phyloP scores from a whole-genome alignment of 306 rosid genomes.

The Hippophae rhamnoides region DNA sequence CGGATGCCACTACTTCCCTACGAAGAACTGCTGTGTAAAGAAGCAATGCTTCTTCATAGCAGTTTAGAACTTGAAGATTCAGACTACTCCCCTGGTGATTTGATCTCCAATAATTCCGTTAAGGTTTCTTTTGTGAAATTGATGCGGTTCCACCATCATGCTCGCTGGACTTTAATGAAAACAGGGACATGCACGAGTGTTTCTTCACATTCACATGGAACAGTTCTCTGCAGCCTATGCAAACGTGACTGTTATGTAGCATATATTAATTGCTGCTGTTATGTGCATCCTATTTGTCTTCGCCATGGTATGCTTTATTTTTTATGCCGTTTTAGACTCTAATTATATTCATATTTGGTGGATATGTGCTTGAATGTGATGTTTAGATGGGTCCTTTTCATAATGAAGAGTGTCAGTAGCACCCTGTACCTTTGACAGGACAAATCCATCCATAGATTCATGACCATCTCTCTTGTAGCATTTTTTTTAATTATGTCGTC shows the following conservation, averaged over 20 bases:
- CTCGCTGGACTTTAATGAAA: constrained; percentile 69
- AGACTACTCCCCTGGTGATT: constrained; percentile 40
- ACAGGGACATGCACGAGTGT: constrained; percentile 45
- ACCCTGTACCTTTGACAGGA: too few relatives aligned
- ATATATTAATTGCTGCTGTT: constrained; percentile 66
- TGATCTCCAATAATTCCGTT: constrained; percentile 35
- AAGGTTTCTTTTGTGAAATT: constrained; percentile 62
- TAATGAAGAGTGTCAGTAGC: too few relatives aligned
- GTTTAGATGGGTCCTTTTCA: too few relatives aligned
- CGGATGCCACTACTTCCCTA: constrained; percentile 87
- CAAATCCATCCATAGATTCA: too few relatives aligned
- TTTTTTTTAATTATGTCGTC: too few relatives aligned
- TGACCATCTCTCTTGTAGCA: too few relatives aligned
- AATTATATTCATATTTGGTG: too few relatives aligned
- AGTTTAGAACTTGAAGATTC: constrained; percentile 67
- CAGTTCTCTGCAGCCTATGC: constrained; percentile 81
- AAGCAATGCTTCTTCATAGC: constrained; percentile 63
- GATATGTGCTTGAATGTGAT: too few relatives aligned
- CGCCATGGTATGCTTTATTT: constrained; percentile 65
- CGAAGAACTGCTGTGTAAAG: constrained; percentile 91
- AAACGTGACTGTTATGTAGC: constrained; percentile 83
- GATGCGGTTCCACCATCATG: constrained; percentile 83
- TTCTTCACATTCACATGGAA: constrained; percentile 48
- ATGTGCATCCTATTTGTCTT: constrained; percentile 68
- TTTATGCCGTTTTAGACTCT: constrained; percentile 3